Base-by-base conservation (phyloP, 2,329 filamentous ascomycete genomes). In the Atkinsonella hypoxylon region DNA sequence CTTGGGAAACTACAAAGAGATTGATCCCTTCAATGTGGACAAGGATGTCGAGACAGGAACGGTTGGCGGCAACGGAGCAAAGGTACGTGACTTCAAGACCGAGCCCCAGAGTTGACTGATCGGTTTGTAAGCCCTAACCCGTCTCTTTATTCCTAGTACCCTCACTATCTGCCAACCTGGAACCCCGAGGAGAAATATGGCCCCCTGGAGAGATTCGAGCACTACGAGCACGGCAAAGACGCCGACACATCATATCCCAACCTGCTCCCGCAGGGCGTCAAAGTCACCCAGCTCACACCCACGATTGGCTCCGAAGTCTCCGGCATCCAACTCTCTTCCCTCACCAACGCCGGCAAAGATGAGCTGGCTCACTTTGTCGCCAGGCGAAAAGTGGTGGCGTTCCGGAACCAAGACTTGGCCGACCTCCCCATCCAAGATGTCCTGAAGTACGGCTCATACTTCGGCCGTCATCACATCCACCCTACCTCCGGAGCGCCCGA, bases 381-480 rank as follows among this genome's bases (percentile, higher is more conserved):
- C 11, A 76, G 88, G 67, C 80, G 85, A 61, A 89, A 89, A 62
- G 85, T 90, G 6, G 85, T 89, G 15, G 81, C 83, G 32, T 90
- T 91, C 74, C 80, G 85, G 22, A 75, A 82, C 60, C 87, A 90
- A 62, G 83, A 90, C 64, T 82, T 85, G 56, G 79, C 79, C 39
- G 74, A 85, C 56, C 72, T 89, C 11, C 77, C 84, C 8, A 89
- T 90, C 59, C 64, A 78, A 30, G 75, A 87, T 9, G 86, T 83
- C 1, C 72, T 89, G 38, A 74, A 83, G 18, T 82, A 81, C 56
- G 86, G 81, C 47, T 75, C 78, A 48, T 89, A 90, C 69, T 93
- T 89, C 61, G 87, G 87, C 45, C 81, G 85, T 9, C 84, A 86
- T 58, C 87, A 93, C 68, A 87, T 91, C 52, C 87, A 91, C 59